Percentiles rank a stretch among this genome's conserved stretches.
Evolutionary conservation across 257 asterid species (phyloP).

Genomic region (Nicotiana paniculata): DNA sequence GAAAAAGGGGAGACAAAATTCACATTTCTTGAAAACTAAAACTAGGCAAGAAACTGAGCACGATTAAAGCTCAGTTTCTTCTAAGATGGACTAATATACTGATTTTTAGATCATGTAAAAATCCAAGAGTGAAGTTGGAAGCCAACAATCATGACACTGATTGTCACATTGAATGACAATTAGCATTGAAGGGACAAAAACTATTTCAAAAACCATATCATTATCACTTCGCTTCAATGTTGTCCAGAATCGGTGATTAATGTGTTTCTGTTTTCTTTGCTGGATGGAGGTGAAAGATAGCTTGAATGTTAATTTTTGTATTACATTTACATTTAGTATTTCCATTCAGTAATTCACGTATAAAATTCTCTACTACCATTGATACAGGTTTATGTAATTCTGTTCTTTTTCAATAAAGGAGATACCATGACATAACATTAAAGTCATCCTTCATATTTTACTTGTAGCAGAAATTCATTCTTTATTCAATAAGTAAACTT

Average conservation of each 20-base stretch:
- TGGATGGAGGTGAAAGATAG: background rate
- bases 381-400: background rate
- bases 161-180: background rate
- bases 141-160: background rate
- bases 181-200: background rate
- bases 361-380: background rate
- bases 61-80: background rate
- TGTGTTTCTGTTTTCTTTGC: background rate
- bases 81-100: background rate
- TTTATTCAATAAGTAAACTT: background rate
- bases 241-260: background rate
- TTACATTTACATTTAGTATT: background rate
- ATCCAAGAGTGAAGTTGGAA: background rate
- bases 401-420: background rate
- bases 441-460: background rate
- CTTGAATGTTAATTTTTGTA: background rate
- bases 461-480: background rate
- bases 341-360: background rate
- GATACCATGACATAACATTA: background rate
- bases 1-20: background rate
- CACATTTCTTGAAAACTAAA: background rate
- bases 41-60: background rate
- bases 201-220: background rate
- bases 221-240: background rate
- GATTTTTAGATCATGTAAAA: background rate